These are phyloP conservation scores for Malus orientalis DNA, from an alignment of 306 rosid genomes.

Conservation along the genomic window DNA sequence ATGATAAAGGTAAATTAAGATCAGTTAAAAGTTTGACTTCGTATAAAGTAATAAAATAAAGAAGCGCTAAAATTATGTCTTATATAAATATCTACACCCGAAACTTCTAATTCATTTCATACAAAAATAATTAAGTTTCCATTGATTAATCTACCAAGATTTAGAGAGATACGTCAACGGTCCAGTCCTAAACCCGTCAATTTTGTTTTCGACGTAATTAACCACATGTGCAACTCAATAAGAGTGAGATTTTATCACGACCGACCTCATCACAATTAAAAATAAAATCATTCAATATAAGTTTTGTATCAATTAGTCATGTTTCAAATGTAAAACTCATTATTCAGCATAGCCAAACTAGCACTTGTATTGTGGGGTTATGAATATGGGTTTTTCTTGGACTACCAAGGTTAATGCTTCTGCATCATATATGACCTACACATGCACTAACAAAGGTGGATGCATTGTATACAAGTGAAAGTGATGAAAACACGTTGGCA, in stretches of 20 bases:
- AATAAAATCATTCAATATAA: too few species aligned
- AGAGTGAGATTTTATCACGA: neutral
- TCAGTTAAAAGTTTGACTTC: neutral
- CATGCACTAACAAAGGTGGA: neutral
- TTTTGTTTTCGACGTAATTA: too few species aligned
- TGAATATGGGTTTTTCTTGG: neutral
- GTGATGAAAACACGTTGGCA: neutral
- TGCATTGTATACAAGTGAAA: neutral
- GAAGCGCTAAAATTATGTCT: neutral
- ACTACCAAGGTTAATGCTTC: neutral
- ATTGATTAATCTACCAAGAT: neutral
- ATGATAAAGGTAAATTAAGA: neutral
- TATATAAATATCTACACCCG: too few species aligned
- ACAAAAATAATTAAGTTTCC: neutral
- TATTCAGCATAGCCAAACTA: too few species aligned
- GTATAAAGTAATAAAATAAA: neutral
- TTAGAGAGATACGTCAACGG: neutral
- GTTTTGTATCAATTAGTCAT: too few species aligned
- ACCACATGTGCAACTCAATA: neutral
- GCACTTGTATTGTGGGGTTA: neutral
- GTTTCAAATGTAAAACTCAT: too few species aligned
- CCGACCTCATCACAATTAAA: neutral
- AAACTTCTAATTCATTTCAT: too few species aligned
- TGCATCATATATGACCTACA: neutral
- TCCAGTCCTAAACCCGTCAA: neutral